Conservation (phyloP, 129 eudicot genomes). For the Daucus carota region DNA sequence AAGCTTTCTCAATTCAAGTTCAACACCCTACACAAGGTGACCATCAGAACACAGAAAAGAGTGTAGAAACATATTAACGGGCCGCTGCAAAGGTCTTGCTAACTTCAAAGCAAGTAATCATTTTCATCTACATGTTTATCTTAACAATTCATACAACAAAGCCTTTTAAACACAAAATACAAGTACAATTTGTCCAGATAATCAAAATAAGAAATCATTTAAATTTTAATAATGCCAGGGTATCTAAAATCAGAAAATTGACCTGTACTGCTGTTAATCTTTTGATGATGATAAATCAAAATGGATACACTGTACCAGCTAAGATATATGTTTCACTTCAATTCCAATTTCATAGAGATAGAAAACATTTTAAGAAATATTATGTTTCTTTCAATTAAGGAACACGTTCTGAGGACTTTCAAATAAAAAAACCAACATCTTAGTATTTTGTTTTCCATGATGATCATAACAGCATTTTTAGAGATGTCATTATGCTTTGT, state of each 20-base stretch:
- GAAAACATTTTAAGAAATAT: neutral
- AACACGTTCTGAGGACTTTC: neutral
- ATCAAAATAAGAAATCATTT: too few relatives aligned
- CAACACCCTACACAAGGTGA: conserved; percentile 57
- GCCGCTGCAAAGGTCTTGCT: neutral
- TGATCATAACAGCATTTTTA: neutral
- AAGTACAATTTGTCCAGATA: neutral
- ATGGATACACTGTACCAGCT: neutral
- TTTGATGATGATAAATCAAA: too few relatives aligned
- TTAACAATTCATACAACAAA: neutral
- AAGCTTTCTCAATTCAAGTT: conserved; percentile 86
- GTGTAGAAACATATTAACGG: neutral
- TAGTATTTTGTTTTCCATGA: neutral
- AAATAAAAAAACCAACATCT: neutral
- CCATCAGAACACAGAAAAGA: conserved; percentile 14
- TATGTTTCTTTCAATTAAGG: neutral
- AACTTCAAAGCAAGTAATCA: neutral
- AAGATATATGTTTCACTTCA: neutral
- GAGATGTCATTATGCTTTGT: neutral
- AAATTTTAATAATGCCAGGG: neutral
- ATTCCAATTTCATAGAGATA: neutral
- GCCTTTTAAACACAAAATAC: neutral
- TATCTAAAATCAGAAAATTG: neutral
- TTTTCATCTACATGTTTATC: neutral
- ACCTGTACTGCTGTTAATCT: neutral